A percentile compares a stretch with the other conserved stretches of the same genome.
Conservation (phyloP, 345 rosid species). For the Leavenworthia alabamica region DNA sequence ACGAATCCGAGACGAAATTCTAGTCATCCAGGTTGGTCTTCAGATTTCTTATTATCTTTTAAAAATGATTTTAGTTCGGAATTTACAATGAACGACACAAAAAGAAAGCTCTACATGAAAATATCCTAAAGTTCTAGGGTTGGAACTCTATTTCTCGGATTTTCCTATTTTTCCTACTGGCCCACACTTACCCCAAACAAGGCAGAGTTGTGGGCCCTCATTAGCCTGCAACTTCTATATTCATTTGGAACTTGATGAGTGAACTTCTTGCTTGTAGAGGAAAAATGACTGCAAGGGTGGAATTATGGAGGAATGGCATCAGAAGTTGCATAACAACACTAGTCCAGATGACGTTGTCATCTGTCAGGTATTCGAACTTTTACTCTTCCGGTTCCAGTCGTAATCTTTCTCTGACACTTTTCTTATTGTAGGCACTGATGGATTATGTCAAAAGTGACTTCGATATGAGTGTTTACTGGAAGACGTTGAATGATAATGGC, state of each 20-base stretch:
- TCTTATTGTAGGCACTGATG: constrained; percentile 69
- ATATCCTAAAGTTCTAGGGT: not conserved
- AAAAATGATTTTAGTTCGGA: not conserved
- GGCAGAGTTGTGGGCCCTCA: constrained; percentile 11
- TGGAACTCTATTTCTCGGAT: not conserved
- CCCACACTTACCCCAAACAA: not conserved
- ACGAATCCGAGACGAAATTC: constrained; percentile 93
- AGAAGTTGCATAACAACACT: constrained; percentile 95
- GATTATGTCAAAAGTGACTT: constrained; percentile 69
- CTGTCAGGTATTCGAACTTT: constrained; percentile 65
- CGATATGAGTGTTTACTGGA: constrained; percentile 86
- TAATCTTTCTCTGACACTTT: constrained; percentile 13
- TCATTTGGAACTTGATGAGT: constrained; percentile 8
- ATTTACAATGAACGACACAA: not conserved
- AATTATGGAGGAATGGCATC: constrained; percentile 99
- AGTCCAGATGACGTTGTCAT: constrained; percentile 98
- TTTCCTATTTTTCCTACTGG: not conserved
- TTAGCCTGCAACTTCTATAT: constrained; percentile 9
- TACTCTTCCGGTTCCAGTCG: not conserved
- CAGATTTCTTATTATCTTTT: constrained; percentile 6
- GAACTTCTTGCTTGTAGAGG: constrained; percentile 44
- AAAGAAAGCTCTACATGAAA: not conserved
- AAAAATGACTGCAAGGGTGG: constrained; percentile 94
- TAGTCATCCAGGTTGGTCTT: constrained; percentile 82
- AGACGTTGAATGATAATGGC: constrained; percentile 90